These are phyloP conservation scores for Zarea fungicola DNA, from an alignment of 2,329 filamentous ascomycete species.

Conservation along the genomic window DNA sequence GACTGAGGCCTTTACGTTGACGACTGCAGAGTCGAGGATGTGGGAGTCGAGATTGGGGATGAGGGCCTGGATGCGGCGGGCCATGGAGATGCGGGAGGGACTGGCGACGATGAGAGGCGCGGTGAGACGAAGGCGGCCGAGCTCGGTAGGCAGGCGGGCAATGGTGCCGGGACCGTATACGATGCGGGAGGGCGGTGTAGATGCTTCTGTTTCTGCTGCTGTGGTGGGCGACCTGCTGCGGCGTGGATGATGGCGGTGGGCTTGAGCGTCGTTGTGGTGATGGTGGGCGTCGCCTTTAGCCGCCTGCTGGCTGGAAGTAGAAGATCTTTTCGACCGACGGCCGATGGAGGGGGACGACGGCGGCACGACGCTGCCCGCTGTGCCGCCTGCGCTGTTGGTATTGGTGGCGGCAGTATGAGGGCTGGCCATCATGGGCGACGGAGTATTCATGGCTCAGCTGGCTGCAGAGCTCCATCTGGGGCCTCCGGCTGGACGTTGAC, in stretches of 20 bases:
- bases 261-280: background rate
- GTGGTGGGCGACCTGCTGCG: constrained; percentile 5
- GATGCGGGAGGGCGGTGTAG: constrained; percentile 24
- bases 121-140: constrained; percentile 26
- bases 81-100: constrained; percentile 32
- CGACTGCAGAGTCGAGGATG: constrained; percentile 29
- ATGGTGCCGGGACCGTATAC: constrained; percentile 31
- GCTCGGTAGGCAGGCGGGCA: constrained; percentile 28
- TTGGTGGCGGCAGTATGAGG: background rate
- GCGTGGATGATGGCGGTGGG: background rate
- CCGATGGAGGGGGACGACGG: background rate
- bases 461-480: constrained; percentile 5
- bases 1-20: constrained; percentile 23
- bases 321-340: background rate
- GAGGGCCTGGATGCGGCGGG: constrained; percentile 27
- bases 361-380: background rate
- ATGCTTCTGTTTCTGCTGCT: too few relatives aligned
- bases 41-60: constrained; percentile 28
- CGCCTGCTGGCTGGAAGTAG: constrained; percentile 5
- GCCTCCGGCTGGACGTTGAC: too few relatives aligned
- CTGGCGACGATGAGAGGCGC: constrained; percentile 34
- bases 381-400: background rate
- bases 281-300: background rate
- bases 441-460: constrained; percentile 6
- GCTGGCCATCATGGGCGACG: constrained; percentile 1